phyloP scores from a whole-genome alignment of 495 filamentous ascomycete genomes.

The Lasiosphaeria hispida region DNA sequence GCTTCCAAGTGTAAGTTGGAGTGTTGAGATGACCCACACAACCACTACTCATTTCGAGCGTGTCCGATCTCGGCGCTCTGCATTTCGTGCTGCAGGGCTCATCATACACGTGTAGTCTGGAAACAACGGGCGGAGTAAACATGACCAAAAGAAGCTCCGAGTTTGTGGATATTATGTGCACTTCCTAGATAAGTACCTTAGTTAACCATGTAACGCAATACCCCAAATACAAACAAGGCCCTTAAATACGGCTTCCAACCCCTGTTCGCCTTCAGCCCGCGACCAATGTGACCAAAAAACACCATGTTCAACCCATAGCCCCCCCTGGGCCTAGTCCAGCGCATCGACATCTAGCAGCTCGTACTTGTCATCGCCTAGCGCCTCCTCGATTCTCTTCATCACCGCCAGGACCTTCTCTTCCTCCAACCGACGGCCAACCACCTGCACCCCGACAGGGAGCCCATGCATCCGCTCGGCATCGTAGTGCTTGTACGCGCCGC shows the following conservation, averaged over 20 bases:
- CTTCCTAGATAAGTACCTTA: no score
- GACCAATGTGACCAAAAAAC: no score
- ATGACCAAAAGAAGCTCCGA: background rate
- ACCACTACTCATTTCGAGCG: background rate
- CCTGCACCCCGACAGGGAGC: constrained; percentile 81
- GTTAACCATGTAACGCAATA: no score
- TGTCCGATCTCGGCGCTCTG: constrained; percentile 16
- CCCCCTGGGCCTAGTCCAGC: constrained; percentile 17
- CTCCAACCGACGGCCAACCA: constrained; percentile 79
- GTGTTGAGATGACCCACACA: no score
- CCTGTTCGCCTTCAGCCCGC: background rate
- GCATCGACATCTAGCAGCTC: constrained; percentile 52
- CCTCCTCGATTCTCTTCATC: constrained; percentile 76
- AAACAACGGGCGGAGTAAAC: background rate
- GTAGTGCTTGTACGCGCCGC: constrained; percentile 85
- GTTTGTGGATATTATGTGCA: background rate
- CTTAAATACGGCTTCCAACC: background rate
- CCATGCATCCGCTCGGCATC: constrained; percentile 81
- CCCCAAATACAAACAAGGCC: background rate
- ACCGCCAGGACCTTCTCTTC: constrained; percentile 89
- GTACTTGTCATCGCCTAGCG: constrained; percentile 67
- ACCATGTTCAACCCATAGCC: background rate
- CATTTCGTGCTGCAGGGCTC: background rate
- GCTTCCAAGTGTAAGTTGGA: background rate
- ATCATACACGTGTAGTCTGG: background rate